Percentiles rank a stretch among this genome's conserved stretches.
Evolutionary conservation across 176 grass and related monocot species (phyloP).

Genomic region (Bothriochloa decipiens): DNA sequence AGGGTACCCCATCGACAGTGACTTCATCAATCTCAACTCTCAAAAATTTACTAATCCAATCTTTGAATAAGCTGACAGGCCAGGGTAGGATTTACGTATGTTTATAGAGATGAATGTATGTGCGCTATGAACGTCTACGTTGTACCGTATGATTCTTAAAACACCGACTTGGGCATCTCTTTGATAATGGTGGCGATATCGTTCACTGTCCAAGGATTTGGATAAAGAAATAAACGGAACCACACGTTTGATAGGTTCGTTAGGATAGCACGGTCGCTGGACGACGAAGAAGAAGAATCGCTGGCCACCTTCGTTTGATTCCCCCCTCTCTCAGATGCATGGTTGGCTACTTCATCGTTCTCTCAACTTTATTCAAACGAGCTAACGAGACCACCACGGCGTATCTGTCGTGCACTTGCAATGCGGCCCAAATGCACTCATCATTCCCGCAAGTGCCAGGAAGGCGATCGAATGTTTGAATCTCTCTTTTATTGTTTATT

Average conservation of each 20-base stretch:
- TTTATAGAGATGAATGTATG: too few relatives aligned
- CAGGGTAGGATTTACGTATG: too few relatives aligned
- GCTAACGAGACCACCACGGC: too few relatives aligned
- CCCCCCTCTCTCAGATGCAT: not conserved
- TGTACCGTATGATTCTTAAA: too few relatives aligned
- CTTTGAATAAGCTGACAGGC: too few relatives aligned
- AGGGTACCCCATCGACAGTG: too few relatives aligned
- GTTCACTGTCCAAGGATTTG: not conserved
- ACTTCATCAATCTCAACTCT: too few relatives aligned
- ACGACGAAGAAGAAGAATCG: not conserved
- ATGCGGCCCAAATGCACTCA: not conserved
- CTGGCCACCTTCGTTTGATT: constrained; percentile 14
- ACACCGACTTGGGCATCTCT: not conserved
- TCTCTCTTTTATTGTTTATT: not conserved
- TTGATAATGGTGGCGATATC: not conserved
- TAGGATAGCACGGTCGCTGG: constrained; percentile 12
- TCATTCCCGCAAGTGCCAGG: not conserved
- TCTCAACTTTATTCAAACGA: not conserved
- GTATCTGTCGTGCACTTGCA: too few relatives aligned
- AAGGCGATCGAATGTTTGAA: not conserved
- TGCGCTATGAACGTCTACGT: too few relatives aligned
- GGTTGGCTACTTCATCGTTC: constrained; percentile 9
- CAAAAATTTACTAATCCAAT: too few relatives aligned
- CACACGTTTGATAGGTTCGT: not conserved
- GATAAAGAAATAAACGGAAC: constrained; percentile 16